Evolutionary conservation across 208 protist genomes (phyloP).

Genomic region (Trypanosoma mega): DNA sequence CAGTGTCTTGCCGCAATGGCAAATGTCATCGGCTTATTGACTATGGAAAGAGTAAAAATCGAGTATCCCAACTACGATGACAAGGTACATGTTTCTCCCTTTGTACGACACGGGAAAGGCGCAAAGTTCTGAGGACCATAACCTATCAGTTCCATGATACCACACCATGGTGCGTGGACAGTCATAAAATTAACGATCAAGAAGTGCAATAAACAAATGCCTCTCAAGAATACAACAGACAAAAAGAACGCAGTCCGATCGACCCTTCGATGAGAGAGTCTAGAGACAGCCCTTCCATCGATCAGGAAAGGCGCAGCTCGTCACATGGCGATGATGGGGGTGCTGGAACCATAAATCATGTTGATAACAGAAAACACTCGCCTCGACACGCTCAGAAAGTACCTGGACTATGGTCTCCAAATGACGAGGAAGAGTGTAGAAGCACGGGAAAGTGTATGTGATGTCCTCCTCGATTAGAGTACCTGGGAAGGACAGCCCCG

Average conservation of each 20-base stretch:
- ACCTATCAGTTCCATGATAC: not conserved
- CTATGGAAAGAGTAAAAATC: not conserved
- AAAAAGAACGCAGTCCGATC: not conserved
- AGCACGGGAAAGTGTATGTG: conserved; percentile 11
- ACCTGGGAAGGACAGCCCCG: not conserved
- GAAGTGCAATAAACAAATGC: not conserved
- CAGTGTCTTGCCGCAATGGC: not conserved
- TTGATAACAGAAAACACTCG: conserved; percentile 7
- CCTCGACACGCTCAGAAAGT: not conserved
- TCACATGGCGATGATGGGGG: not conserved
- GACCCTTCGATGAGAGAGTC: not conserved
- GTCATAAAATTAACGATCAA: not conserved
- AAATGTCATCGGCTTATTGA: not conserved
- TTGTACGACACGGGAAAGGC: not conserved
- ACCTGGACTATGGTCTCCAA: conserved; percentile 16
- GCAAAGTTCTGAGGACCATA: not conserved
- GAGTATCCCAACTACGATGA: not conserved
- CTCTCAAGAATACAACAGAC: not conserved
- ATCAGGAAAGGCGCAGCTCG: conserved; percentile 11
- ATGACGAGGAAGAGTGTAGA: conserved; percentile 6
- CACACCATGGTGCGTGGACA: not conserved
- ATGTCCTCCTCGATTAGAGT: conserved; percentile 8
- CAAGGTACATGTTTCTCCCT: not conserved
- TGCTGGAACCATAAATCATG: conserved; percentile 10
- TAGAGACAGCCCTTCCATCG: not conserved